Percentiles rank a stretch among this genome's conserved stretches.
Evolutionary conservation across 2,329 filamentous ascomycete genomes (phyloP).

Genomic region (Aspergillus fumigatiaffinis): DNA sequence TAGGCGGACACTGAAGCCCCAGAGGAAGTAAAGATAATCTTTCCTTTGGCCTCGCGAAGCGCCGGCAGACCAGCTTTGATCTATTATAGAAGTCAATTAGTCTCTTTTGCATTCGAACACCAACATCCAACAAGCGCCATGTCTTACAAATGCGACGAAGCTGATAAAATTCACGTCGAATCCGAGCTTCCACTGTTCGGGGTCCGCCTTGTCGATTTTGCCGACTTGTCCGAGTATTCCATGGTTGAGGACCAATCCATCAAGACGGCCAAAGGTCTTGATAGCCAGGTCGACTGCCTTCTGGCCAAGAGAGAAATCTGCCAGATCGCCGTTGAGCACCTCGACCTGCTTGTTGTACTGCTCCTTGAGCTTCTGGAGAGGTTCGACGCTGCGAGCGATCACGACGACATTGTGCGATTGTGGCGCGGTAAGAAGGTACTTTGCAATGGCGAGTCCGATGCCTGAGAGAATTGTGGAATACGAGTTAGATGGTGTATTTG

Average conservation of each 20-base stretch:
- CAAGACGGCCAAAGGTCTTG: conserved; percentile 65
- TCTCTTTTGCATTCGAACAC: background rate
- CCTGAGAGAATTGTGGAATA: conserved; percentile 34
- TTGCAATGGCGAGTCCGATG: conserved; percentile 59
- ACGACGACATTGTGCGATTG: conserved; percentile 55
- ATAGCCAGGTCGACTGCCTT: conserved; percentile 64
- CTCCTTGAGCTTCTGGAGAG: conserved; percentile 51
- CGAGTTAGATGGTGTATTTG: background rate
- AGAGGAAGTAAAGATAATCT: conserved; percentile 35
- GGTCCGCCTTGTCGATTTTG: conserved; percentile 62
- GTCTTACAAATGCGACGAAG: conserved; percentile 67
- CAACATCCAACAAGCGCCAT: background rate
- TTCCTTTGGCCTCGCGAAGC: conserved; percentile 31
- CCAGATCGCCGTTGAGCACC: conserved; percentile 55
- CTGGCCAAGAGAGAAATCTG: conserved; percentile 51
- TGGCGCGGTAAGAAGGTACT: conserved; percentile 53
- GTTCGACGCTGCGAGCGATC: conserved; percentile 52
- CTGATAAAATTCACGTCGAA: conserved; percentile 90
- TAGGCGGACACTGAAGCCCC: conserved; percentile 31
- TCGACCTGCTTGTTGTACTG: conserved; percentile 54
- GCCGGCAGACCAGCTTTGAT: conserved; percentile 29
- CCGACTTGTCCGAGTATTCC: conserved; percentile 73
- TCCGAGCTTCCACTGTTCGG: conserved; percentile 68
- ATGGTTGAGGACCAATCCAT: conserved; percentile 86
- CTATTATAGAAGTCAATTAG: conserved; percentile 8